Evolutionary conservation across 2,329 filamentous ascomycete genomes (phyloP), one percentile per base, ranked within the genome.

Genomic region (Pyricularia sp.): DNA sequence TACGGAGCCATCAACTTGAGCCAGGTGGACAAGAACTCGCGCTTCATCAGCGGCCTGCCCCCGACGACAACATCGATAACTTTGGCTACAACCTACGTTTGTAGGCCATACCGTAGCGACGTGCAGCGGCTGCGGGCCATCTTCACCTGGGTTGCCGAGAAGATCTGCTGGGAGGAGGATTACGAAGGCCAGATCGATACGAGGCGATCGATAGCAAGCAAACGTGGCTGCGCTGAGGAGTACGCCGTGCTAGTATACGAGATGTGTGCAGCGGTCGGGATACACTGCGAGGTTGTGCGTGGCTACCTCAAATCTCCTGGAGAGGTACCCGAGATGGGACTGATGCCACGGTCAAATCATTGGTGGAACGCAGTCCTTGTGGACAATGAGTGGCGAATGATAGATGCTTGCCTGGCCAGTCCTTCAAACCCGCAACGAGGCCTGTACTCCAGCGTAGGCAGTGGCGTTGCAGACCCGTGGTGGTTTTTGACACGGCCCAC

Each of bases 321-420:
- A 0, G 94, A 97, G 71, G 78, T 88, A 8, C 80, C 89, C 1
- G 93, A 97, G 70, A 80, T 92, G 59, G 90, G 89, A 67, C 88
- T 88, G 66, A 85, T 93, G 74, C 90, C 91, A n/a, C 86, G 88
- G 33, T 84, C 93, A 0, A 99, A 99, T 72, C 94, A 99, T 76
- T 97, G 90, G 87, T 99, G 94, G 94, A 99, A 99, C 70, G 88
- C 91, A 0, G 91, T 97, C 22, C 78, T 97, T 44, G 87, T 97
- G 9, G 94, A 99, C 74, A 88, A 90, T 26, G 92, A 97, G 76
- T 99, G 94, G 94, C 89, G 94, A 63, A 89, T 97, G 69, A 91
- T 99, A 79, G 94, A 99, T 75, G 94, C 91, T 74, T 96, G 91
- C 44, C 81, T 99, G 62, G 92, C 94, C 4, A 93, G 89, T 68